Percentiles rank a stretch among this genome's conserved stretches.
These are phyloP conservation scores for thale cress (Arabidopsis thaliana) DNA, from an alignment of 345 rosid species.

Conservation along the genomic window TAIR10.1 NC_003071.7:17151501-17152000, in stretches of 20 bases:
- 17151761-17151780: conserved; percentile 30
- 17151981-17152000: conserved; percentile 97
- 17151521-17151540: conserved; percentile 88
- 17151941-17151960: conserved; percentile 26
- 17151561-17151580: conserved; percentile 98
- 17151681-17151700: conserved; percentile 45
- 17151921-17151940: conserved; percentile 7
- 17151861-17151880: conserved; percentile 99
- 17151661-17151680: conserved; percentile 24
- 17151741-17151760: conserved; percentile 33
- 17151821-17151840: conserved; percentile 73
- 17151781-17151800: conserved; percentile 37
- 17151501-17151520: conserved; percentile 97
- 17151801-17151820: conserved; percentile 77
- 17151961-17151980: conserved; percentile 30
- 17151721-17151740: conserved; percentile 31
- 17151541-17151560: conserved; percentile 84
- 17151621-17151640: neutral
- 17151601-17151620: conserved; percentile 68
- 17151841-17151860: conserved; percentile 83
- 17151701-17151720: conserved; percentile 39
- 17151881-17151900: conserved; percentile 88
- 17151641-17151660: conserved; percentile 21
- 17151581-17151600: conserved; percentile 99
- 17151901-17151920: neutral